Evolutionary conservation across 2,329 filamentous ascomycete genomes (phyloP).

Genomic region (Penicillium sp.): DNA sequence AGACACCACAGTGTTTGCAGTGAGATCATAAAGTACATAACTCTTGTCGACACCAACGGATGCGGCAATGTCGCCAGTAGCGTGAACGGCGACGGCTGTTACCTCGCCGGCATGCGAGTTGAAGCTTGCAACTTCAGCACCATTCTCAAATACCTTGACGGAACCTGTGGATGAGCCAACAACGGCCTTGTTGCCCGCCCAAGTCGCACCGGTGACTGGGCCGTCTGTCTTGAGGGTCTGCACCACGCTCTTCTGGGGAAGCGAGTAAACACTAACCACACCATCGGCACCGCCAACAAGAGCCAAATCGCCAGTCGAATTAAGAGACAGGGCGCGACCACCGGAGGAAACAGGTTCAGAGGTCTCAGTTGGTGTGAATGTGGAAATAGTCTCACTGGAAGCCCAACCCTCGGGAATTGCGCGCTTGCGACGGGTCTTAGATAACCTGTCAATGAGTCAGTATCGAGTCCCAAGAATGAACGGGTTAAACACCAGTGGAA

Average conservation of each 20-base stretch:
- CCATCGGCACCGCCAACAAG: slow-evolving; percentile 73
- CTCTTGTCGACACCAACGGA: slow-evolving; percentile 90
- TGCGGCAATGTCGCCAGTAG: slow-evolving; percentile 74
- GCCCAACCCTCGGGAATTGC: slow-evolving; percentile 82
- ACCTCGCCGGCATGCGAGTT: slow-evolving; percentile 78
- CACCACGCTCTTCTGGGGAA: slow-evolving; percentile 71
- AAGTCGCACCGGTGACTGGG: slow-evolving; percentile 62
- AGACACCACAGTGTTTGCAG: slow-evolving; percentile 63
- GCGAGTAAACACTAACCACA: slow-evolving; percentile 71
- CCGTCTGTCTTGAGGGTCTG: slow-evolving; percentile 61
- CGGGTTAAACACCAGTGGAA: slow-evolving; percentile 19
- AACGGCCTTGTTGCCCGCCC: slow-evolving; percentile 62
- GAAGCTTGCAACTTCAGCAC: slow-evolving; percentile 65
- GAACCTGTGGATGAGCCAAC: slow-evolving; percentile 71
- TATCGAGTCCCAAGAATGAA: slow-evolving; percentile 16
- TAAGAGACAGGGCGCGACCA: slow-evolving; percentile 55
- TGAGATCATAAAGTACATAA: slow-evolving; percentile 82
- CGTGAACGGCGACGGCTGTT: slow-evolving; percentile 74
- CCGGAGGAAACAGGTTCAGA: slow-evolving; percentile 60
- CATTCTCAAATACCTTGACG: slow-evolving; percentile 75
- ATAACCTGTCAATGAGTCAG: slow-evolving; percentile 57
- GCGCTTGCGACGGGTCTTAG: slow-evolving; percentile 84
- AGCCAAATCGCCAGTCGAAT: slow-evolving; percentile 61
- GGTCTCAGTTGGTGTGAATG: slow-evolving; percentile 53
- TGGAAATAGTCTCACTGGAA: slow-evolving; percentile 65